Evolutionary conservation across 2,329 filamentous ascomycete species (phyloP).

Genomic region (Hymenoscyphus albidus): DNA sequence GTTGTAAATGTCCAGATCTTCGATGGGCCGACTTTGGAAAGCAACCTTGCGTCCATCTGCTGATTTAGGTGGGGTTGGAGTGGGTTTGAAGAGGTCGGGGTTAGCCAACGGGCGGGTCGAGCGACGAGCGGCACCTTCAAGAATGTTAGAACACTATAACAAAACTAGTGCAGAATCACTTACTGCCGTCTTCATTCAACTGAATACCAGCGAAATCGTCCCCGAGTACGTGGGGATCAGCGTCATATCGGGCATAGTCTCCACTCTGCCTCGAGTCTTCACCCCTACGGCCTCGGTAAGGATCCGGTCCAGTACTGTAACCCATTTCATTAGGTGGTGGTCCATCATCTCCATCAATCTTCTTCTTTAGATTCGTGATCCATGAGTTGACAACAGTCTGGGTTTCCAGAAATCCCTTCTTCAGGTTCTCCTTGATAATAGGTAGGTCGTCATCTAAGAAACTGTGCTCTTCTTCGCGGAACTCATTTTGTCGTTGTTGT

Average conservation of each 20-base stretch:
- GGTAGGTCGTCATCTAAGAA: slow-evolving; percentile 97
- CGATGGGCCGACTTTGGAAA: slow-evolving; percentile 54
- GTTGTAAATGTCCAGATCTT: slow-evolving; percentile 79
- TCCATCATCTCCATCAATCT: slow-evolving; percentile 81
- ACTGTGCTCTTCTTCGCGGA: slow-evolving; percentile 65
- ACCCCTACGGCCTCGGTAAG: slow-evolving; percentile 47
- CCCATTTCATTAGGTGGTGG: slow-evolving; percentile 31
- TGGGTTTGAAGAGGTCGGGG: slow-evolving; percentile 74
- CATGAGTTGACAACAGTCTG: slow-evolving; percentile 90
- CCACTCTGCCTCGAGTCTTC: slow-evolving; percentile 70
- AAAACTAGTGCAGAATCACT: slow-evolving; percentile 33
- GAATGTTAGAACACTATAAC: slow-evolving; percentile 26
- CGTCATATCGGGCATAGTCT: slow-evolving; percentile 90
- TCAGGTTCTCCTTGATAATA: slow-evolving; percentile 86
- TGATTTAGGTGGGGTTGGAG: slow-evolving; percentile 41
- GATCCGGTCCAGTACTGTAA: slow-evolving; percentile 23
- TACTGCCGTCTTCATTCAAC: slow-evolving; percentile 62
- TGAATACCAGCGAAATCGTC: slow-evolving; percentile 81
- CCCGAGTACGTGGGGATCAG: slow-evolving; percentile 82
- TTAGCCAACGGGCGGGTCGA: slow-evolving; percentile 67
- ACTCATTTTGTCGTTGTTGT: slow-evolving; percentile 50
- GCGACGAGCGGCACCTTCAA: slow-evolving; percentile 49
- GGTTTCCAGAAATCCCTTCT: slow-evolving; percentile 91
- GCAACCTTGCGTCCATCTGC: slow-evolving; percentile 48
- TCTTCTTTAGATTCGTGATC: slow-evolving; percentile 90